These are phyloP conservation scores for Apophysomyces variabilis DNA, from an alignment of 371 early-diverging fungal species.

Conservation along the genomic window DNA sequence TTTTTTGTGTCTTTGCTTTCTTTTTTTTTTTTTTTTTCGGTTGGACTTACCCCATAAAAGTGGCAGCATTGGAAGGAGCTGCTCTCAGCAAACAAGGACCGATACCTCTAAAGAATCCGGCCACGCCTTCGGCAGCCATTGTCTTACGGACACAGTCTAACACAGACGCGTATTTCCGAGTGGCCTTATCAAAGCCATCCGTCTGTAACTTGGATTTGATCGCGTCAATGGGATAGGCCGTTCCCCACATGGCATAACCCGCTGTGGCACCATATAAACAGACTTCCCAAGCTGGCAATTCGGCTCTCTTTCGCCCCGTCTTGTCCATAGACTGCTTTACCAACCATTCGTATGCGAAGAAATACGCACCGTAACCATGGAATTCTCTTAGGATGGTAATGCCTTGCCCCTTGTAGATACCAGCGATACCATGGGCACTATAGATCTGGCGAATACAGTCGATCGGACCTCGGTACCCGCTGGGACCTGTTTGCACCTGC, in stretches of 20 bases:
- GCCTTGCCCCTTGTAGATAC: slow-evolving; percentile 84
- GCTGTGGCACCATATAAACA: slow-evolving; percentile 76
- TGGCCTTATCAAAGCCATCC: slow-evolving; percentile 65
- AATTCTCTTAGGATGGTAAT: slow-evolving; percentile 82
- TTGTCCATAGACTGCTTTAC: slow-evolving; percentile 72
- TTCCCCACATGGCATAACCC: slow-evolving; percentile 83
- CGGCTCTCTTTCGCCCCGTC: slow-evolving; percentile 46
- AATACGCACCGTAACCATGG: slow-evolving; percentile 83
- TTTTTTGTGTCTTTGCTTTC: background rate
- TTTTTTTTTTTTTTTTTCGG: background rate
- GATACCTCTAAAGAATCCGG: slow-evolving; percentile 86
- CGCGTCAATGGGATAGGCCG: slow-evolving; percentile 79
- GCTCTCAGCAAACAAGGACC: slow-evolving; percentile 87
- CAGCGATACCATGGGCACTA: slow-evolving; percentile 67
- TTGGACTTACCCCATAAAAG: slow-evolving; percentile 66
- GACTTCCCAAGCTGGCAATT: slow-evolving; percentile 69
- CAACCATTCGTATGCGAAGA: slow-evolving; percentile 78
- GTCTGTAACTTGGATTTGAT: slow-evolving; percentile 84
- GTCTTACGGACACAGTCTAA: slow-evolving; percentile 73
- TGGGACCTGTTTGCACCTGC: slow-evolving; percentile 68
- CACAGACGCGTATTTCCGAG: slow-evolving; percentile 61
- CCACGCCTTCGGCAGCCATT: slow-evolving; percentile 66
- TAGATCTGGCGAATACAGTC: slow-evolving; percentile 80
- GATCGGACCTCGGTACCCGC: slow-evolving; percentile 66
- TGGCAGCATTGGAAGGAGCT: slow-evolving; percentile 87